Percentiles rank a stretch among this genome's conserved stretches.
Conservation (phyloP, 23 red algal species). For the Chondrus crispus region DNA sequence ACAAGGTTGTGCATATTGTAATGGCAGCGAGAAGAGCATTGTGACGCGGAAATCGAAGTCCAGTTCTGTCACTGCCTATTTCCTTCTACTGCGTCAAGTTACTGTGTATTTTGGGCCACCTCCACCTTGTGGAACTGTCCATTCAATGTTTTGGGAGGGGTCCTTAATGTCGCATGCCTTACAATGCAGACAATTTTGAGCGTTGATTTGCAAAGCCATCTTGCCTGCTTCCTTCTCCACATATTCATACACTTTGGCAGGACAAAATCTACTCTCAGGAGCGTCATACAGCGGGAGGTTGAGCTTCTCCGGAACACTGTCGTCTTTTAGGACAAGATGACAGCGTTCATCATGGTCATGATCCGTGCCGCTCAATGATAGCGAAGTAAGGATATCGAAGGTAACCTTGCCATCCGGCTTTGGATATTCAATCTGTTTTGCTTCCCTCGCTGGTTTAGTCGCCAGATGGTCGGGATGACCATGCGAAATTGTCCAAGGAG, state of each 20-base stretch:
- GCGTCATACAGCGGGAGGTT: slow-evolving; percentile 82
- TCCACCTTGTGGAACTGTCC: slow-evolving; percentile 88
- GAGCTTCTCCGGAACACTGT: slow-evolving; percentile 39
- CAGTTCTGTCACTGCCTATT: no score
- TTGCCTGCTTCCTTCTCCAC: slow-evolving; percentile 46
- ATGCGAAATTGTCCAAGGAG: slow-evolving; percentile 83
- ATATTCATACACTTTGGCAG: slow-evolving; percentile 98
- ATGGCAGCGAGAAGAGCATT: no score
- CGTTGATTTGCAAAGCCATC: slow-evolving; percentile 82
- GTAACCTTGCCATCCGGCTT: slow-evolving; percentile 73
- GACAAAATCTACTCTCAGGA: slow-evolving; percentile 86
- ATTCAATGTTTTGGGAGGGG: slow-evolving; percentile 90
- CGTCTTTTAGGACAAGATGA: slow-evolving; percentile 78
- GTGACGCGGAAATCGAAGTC: no score
- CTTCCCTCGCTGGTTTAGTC: slow-evolving; percentile 36
- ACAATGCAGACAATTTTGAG: slow-evolving; percentile 98
- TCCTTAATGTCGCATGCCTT: slow-evolving; percentile 99
- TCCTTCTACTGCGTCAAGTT: no score
- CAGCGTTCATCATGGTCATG: slow-evolving; percentile 94
- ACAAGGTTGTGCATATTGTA: no score
- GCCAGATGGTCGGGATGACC: slow-evolving; percentile 59
- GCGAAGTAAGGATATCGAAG: slow-evolving; percentile 86
- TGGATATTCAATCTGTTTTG: slow-evolving; percentile 60
- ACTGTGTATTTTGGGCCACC: slow-evolving; percentile 95
- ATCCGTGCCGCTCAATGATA: slow-evolving; percentile 91